Evolutionary conservation across 176 grass and related monocot genomes (phyloP).

Genomic region (Oryza glaberrima): DNA sequence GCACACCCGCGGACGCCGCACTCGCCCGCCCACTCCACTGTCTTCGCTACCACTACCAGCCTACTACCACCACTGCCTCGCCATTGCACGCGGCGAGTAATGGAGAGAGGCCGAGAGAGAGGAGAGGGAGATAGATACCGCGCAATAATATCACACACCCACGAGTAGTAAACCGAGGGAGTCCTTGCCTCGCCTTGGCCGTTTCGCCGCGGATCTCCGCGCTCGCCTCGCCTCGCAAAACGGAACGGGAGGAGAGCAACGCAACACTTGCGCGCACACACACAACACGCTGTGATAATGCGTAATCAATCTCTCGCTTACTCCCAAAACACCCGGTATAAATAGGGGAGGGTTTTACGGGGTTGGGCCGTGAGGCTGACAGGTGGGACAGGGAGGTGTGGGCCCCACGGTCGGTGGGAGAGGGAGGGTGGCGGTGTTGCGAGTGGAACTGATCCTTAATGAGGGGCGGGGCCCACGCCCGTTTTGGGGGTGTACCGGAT

Average conservation of each 20-base stretch:
- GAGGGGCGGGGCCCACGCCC: background rate
- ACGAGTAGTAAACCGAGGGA: conserved; percentile 17
- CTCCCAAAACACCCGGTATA: background rate
- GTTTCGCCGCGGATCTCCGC: conserved; percentile 36
- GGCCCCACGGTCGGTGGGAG: conserved; percentile 34
- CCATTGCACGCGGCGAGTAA: conserved; percentile 33
- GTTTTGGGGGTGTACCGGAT: conserved; percentile 44
- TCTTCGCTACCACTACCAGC: background rate
- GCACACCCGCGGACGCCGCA: background rate
- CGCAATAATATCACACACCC: conserved; percentile 19
- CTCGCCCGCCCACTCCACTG: conserved; percentile 8
- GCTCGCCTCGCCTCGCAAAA: conserved; percentile 26
- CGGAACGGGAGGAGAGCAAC: conserved; percentile 31
- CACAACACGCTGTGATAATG: background rate
- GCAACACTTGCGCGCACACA: too few relatives aligned
- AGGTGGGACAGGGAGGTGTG: accelerated
- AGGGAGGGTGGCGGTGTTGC: conserved; percentile 12
- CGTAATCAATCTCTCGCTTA: background rate
- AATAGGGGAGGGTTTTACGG: conserved; percentile 23
- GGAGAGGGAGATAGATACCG: background rate
- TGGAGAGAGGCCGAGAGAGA: background rate
- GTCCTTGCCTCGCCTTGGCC: background rate
- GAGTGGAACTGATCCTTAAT: conserved; percentile 29
- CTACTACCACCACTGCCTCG: conserved; percentile 32
- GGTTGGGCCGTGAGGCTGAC: background rate